A percentile compares a stretch with the other conserved stretches of the same genome.
Evolutionary conservation across 2,329 filamentous ascomycete genomes (phyloP).

Genomic region (Clonostachys rosea): DNA sequence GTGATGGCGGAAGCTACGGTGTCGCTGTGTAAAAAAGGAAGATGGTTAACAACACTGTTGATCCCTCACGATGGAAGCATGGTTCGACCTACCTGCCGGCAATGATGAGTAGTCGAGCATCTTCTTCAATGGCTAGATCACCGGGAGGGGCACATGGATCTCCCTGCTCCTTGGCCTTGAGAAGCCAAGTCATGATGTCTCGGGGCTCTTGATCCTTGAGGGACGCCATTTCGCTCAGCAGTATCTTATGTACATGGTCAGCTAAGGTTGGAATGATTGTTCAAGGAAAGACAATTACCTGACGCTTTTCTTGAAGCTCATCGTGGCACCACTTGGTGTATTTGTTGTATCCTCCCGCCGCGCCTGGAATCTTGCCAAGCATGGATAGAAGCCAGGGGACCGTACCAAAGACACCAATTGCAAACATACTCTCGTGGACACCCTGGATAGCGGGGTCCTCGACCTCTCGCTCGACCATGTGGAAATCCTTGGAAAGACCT

Average conservation of each 20-base stretch:
- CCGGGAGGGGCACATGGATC: slow-evolving; percentile 1
- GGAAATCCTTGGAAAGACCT: slow-evolving; percentile 25
- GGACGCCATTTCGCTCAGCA: background rate
- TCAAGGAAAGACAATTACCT: background rate
- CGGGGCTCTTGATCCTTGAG: background rate
- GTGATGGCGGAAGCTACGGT: slow-evolving; percentile 2
- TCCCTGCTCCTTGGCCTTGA: slow-evolving; percentile 1
- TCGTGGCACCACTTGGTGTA: slow-evolving; percentile 2
- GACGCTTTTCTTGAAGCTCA: slow-evolving; percentile 1
- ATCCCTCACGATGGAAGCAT: background rate
- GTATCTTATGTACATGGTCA: background rate
- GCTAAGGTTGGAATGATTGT: background rate
- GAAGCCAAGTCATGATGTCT: slow-evolving; percentile 1
- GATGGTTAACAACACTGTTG: background rate
- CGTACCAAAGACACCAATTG: slow-evolving; percentile 4
- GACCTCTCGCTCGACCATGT: slow-evolving; percentile 19
- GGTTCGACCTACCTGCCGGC: slow-evolving; percentile 1
- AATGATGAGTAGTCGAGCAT: slow-evolving; percentile 3
- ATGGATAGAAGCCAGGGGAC: slow-evolving; percentile 3
- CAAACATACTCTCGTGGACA: slow-evolving; percentile 9
- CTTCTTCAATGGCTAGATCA: slow-evolving; percentile 1
- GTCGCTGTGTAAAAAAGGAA: background rate
- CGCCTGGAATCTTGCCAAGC: slow-evolving; percentile 2
- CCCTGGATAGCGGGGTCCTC: slow-evolving; percentile 13
- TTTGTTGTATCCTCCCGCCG: background rate